Base-by-base conservation (phyloP, 2,329 filamentous ascomycete species). In the Aspergillus spinulosporus region DNA sequence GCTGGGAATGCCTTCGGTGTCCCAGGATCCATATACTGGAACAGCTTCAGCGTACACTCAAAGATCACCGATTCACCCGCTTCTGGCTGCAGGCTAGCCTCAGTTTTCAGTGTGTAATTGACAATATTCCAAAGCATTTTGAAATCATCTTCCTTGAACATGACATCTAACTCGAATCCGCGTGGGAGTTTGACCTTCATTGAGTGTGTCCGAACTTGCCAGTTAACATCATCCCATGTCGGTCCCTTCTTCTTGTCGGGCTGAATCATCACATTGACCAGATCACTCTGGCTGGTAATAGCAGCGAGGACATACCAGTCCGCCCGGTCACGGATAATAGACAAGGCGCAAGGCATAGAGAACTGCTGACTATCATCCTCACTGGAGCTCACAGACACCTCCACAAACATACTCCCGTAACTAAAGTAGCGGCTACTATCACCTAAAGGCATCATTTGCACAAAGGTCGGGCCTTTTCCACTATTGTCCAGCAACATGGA, bases 161-260 rank as follows among this genome's bases (percentile, higher is more conserved):
- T 85, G 14, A 94, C 76, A 15, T 83, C 83, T 42, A 96, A 75
- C 56, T 87, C 77, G 66, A 94, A 93, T 0, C 89, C 89, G 62
- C 90, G 85, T 0, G 89, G 88, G 14, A 96, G 75, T 58, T 83
- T 84, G 37, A 96, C 72, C 15, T 86, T 84, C 55, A 96, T 80
- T 0, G 83, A 81, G 58, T 80, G 82, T 5, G 81, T 80, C 47
- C 88, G 86, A 14, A 86, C 81, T 56, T 87, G 87, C 92, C 92
- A 96, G 42, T 84, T 82, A 4, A 96, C 83, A 68, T 94, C 88
- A 5, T 90, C 84, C 92, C 92, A 96, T 0, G 84, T 87, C 1
- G 89, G 84, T 0, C 89, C 89, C 5, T 79, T 76, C 61, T 83
- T 85, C 64, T 86, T 86, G 66, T 86, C 86, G 28, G 82, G 79